Percentiles rank a stretch among this genome's conserved stretches.
Conservation (phyloP, 2,329 filamentous ascomycete species). For the Sclerotinia borealis region DNA sequence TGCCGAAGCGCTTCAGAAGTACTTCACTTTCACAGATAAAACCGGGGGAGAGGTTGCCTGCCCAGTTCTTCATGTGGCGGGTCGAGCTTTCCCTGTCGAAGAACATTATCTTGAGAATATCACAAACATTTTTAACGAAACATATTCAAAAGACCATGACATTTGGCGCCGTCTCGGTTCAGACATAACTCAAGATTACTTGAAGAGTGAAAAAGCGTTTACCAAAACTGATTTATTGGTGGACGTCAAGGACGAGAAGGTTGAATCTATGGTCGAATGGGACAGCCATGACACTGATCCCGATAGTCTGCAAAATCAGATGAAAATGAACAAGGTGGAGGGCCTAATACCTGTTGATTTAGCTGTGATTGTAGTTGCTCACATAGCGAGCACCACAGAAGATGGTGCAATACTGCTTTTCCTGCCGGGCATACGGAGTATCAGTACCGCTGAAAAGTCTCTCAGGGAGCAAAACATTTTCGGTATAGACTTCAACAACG, state of each 20-base stretch:
- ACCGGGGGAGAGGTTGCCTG: conserved; percentile 38
- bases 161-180: not conserved
- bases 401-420: conserved; percentile 88
- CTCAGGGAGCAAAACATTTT: conserved; percentile 67
- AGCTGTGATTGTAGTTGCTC: conserved; percentile 79
- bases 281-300: not conserved
- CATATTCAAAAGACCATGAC: not conserved
- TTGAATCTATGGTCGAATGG: not conserved
- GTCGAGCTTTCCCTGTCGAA: conserved; percentile 79
- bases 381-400: conserved; percentile 71
- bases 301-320: not conserved
- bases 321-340: conserved; percentile 43
- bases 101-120: conserved; percentile 86
- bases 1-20: conserved; percentile 71
- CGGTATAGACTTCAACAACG: conserved; percentile 50
- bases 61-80: conserved; percentile 83
- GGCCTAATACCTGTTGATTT: conserved; percentile 59
- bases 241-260: not conserved
- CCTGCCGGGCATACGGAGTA: conserved; percentile 83
- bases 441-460: conserved; percentile 66
- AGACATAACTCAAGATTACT: not conserved
- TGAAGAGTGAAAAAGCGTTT: not conserved
- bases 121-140: conserved; percentile 46
- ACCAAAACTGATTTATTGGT: not conserved
- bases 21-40: conserved; percentile 67